A percentile compares a stretch with the other conserved stretches of the same genome.
These are phyloP conservation scores for Epichloe festucae DNA, from an alignment of 2,329 filamentous ascomycete species.

Conservation along the genomic window DNA sequence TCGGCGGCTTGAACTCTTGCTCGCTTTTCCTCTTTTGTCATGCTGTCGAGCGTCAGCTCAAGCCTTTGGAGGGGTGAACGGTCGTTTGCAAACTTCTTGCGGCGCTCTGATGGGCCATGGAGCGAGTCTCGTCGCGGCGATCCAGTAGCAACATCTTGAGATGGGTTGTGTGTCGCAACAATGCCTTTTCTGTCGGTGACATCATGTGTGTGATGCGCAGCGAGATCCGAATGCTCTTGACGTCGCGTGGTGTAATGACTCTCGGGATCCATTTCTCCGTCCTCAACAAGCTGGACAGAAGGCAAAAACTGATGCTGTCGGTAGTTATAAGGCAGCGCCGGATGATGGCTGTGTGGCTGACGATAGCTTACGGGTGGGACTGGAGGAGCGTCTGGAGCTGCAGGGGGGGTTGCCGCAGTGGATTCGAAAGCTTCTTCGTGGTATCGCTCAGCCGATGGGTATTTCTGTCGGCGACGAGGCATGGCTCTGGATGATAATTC, in stretches of 20 bases:
- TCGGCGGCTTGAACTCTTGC: conserved; percentile 77
- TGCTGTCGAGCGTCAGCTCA: conserved; percentile 78
- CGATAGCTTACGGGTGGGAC: conserved; percentile 46
- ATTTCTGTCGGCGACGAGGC: conserved; percentile 5
- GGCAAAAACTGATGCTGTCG: background rate
- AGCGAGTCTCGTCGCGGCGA: conserved; percentile 26
- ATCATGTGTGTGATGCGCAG: conserved; percentile 11
- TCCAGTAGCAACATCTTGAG: conserved; percentile 10
- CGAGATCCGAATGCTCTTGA: conserved; percentile 1
- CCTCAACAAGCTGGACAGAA: background rate
- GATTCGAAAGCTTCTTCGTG: conserved; percentile 17
- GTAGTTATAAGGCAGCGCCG: conserved; percentile 13
- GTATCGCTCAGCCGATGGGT: conserved; percentile 20
- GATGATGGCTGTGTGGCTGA: conserved; percentile 27
- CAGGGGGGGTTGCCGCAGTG: conserved; percentile 27
- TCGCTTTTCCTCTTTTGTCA: conserved; percentile 91
- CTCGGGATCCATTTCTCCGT: conserved; percentile 15
- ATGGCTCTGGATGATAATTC: conserved; percentile 11
- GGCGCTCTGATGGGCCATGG: conserved; percentile 27
- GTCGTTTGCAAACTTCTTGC: conserved; percentile 59
- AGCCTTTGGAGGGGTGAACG: conserved; percentile 87
- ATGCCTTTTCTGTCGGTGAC: conserved; percentile 11
- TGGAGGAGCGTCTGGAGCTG: conserved; percentile 48
- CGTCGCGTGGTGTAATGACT: conserved; percentile 13
- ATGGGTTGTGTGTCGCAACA: conserved; percentile 5